phyloP scores from a whole-genome alignment of 176 grass and related monocot species.

The Dactylis glomerata region DNA sequence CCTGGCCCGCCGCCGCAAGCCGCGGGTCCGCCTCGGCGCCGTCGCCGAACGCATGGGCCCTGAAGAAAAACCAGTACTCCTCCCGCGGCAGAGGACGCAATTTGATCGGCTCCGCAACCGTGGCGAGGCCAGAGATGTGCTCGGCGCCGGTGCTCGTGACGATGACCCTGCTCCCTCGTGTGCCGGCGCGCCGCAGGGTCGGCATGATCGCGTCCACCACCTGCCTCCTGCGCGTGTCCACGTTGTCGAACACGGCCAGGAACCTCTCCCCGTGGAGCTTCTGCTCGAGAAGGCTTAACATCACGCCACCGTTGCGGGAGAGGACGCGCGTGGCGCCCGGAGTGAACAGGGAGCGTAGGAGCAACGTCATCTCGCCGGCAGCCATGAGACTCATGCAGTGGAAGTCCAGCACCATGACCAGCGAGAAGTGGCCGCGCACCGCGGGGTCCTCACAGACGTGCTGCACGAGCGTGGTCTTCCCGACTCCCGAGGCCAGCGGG shows the following conservation, averaged over 20 bases:
- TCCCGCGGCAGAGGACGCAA: neutral
- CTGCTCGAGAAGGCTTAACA: neutral
- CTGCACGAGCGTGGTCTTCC: constrained; percentile 38
- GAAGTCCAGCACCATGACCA: constrained; percentile 15
- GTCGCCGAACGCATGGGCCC: constrained; percentile 15
- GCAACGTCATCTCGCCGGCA: neutral
- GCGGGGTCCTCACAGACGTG: constrained; percentile 18
- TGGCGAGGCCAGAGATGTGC: constrained; percentile 5
- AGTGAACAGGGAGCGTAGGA: constrained; percentile 17
- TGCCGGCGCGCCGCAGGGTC: neutral
- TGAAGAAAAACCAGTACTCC: constrained; percentile 43
- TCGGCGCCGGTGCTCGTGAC: neutral
- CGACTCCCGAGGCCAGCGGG: neutral
- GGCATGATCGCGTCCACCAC: constrained; percentile 23
- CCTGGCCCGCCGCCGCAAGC: neutral
- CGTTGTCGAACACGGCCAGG: constrained; percentile 31
- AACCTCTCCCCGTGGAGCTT: constrained; percentile 7
- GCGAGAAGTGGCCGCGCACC: constrained; percentile 23
- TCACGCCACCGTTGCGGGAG: neutral
- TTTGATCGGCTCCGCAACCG: neutral
- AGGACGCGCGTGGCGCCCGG: neutral
- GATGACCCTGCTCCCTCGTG: constrained; percentile 22
- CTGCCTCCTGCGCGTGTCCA: neutral
- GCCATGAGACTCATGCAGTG: constrained; percentile 26
- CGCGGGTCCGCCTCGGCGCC: neutral